Base-by-base conservation (phyloP, 2,329 filamentous ascomycete genomes). In the Fusarium sambucinum region DNA sequence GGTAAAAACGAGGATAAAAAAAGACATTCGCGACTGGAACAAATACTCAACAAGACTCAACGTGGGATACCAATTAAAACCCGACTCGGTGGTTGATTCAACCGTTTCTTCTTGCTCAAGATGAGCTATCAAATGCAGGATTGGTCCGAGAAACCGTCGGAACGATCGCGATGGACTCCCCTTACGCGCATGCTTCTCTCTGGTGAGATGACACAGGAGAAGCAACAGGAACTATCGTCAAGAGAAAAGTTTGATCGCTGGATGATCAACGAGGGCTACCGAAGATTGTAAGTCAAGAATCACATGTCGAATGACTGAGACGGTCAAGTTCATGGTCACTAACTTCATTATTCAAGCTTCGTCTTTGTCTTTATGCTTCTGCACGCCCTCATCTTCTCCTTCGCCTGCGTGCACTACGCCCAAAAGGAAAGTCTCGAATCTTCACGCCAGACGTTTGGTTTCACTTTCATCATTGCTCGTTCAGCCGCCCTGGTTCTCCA, bases 191-290 rank as follows among this genome's bases (percentile, higher is more conserved):
- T 95, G 90, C 82, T 96, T 77, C 86, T 94, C 77, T 93, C 92
- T 57, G 92, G 92, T 50, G 91, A 94, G 81, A 91, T 94, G 87
- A 92, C 89, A 55, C 89, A 89, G 74, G 90, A 93, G 76, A 86
- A 83, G 74, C 89, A 91, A 70, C 89, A 89, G 76, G 86, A 89
- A 58, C 81, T 95, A 72, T 88, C 87, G 25, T 79, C 87, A 66
- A 86, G 87, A 75, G 91, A 95, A 78, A 91, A 87, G 77, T 91
- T 95, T 75, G 90, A 94, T 78, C 85, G 89, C 70, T 96, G 92
- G 92, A 94, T 96, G 92, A 90, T 95, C 65, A 95, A 95, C 77
- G 92, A 95, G 77, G 92, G 92, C 63, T 94, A 93, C 77, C 86
- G 91, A 77, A 85, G 91, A 87, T 85, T 95, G 88, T 93, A 84